Percentiles rank a stretch among this genome's conserved stretches.
Evolutionary conservation across 2,329 filamentous ascomycete species (phyloP).

Genomic region (Penicillium sp.): DNA sequence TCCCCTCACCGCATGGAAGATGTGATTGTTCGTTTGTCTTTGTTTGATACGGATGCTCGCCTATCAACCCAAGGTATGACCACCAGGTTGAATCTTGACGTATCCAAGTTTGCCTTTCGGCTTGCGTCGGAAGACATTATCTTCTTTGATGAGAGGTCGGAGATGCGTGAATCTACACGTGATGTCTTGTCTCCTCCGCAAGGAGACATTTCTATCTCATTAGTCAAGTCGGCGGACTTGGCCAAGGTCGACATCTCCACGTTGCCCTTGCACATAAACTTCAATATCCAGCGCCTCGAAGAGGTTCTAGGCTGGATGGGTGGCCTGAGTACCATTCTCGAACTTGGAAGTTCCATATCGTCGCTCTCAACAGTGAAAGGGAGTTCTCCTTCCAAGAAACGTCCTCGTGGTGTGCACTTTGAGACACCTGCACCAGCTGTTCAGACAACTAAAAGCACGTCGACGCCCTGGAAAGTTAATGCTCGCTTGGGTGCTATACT

Average conservation of each 20-base stretch:
- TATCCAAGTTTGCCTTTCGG: slow-evolving; percentile 47
- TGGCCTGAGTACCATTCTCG: slow-evolving; percentile 84
- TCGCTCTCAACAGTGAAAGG: slow-evolving; percentile 59
- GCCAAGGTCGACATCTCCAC: slow-evolving; percentile 63
- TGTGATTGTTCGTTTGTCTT: slow-evolving; percentile 32
- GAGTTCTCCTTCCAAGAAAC: slow-evolving; percentile 31
- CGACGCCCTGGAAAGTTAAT: slow-evolving; percentile 61
- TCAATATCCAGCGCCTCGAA: slow-evolving; percentile 78
- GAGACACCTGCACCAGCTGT: slow-evolving; percentile 43
- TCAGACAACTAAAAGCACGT: slow-evolving; percentile 11
- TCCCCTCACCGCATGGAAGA: slow-evolving; percentile 29
- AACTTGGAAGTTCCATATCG: slow-evolving; percentile 78
- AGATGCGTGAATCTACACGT: slow-evolving; percentile 46
- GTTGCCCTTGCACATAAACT: slow-evolving; percentile 67
- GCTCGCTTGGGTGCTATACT: slow-evolving; percentile 70
- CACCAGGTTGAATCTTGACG: slow-evolving; percentile 29
- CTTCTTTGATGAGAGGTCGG: slow-evolving; percentile 49
- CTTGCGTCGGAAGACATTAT: slow-evolving; percentile 50
- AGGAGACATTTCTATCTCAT: slow-evolving; percentile 40
- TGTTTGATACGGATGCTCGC: slow-evolving; percentile 28
- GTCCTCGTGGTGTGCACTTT: slow-evolving; percentile 55
- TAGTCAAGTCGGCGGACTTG: slow-evolving; percentile 31
- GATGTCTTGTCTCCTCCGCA: slow-evolving; percentile 38
- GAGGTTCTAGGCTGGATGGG: slow-evolving; percentile 87
- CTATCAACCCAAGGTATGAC: slow-evolving; percentile 20